Conservation (phyloP, 2,329 filamentous ascomycete genomes). For the Colletotrichum sp. region DNA sequence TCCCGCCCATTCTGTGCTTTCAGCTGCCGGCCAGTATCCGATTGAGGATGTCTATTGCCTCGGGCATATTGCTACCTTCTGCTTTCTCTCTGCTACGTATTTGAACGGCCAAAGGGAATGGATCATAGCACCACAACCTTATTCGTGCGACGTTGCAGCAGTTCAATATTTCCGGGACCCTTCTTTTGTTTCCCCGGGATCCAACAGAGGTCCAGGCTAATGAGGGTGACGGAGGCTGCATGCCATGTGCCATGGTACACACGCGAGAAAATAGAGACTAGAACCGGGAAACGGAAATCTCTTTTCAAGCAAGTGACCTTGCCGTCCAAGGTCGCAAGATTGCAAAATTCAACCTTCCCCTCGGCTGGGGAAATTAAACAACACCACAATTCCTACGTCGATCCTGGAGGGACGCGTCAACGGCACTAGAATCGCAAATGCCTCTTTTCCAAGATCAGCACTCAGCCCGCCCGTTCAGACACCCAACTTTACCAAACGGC, state of each 20-base stretch:
- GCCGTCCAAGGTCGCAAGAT: slow-evolving; percentile 6
- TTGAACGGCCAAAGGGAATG: background rate
- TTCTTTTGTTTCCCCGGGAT: slow-evolving; percentile 10
- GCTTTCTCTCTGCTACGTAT: background rate
- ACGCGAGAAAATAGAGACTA: background rate
- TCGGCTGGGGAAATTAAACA: slow-evolving; percentile 16
- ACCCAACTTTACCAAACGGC: background rate
- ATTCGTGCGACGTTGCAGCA: slow-evolving; percentile 6
- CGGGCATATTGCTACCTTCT: background rate
- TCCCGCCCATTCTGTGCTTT: background rate
- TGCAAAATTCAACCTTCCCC: slow-evolving; percentile 9
- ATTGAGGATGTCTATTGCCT: background rate
- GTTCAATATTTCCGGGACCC: slow-evolving; percentile 4
- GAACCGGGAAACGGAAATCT: background rate
- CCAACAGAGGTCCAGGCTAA: background rate
- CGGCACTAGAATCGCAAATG: background rate
- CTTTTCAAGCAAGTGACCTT: slow-evolving; percentile 8
- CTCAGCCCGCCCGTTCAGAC: background rate
- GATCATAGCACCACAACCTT: background rate
- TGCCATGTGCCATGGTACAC: background rate
- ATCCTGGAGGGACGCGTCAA: slow-evolving; percentile 4
- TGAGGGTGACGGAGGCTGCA: background rate
- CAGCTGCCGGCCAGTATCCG: background rate
- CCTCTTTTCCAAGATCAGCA: background rate
- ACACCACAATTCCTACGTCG: slow-evolving; percentile 4